Percentiles rank a stretch among this genome's conserved stretches.
These are phyloP conservation scores for Globisporangium sylvaticum DNA, from an alignment of 352 stramenopile species.

Conservation along the genomic window DNA sequence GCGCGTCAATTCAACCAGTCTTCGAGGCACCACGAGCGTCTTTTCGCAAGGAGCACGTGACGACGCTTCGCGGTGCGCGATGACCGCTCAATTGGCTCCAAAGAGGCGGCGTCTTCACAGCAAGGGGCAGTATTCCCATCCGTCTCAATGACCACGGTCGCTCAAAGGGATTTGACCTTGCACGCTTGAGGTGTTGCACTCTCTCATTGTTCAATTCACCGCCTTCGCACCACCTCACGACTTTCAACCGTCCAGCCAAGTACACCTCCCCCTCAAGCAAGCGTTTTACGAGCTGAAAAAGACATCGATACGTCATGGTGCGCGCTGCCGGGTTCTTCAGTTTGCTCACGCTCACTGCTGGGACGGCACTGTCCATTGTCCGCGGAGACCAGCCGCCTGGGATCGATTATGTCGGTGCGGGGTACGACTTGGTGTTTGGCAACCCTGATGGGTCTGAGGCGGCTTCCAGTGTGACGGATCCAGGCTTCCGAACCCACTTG, in stretches of 20 bases:
- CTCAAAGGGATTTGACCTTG: background rate
- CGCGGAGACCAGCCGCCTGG: constrained; percentile 18
- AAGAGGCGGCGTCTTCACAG: background rate
- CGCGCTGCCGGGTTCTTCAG: background rate
- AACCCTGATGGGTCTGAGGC: constrained; percentile 24
- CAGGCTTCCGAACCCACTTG: constrained; percentile 21
- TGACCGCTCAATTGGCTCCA: background rate
- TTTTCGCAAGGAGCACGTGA: background rate
- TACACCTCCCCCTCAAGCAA: too few relatives aligned
- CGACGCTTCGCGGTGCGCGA: background rate
- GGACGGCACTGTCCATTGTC: background rate
- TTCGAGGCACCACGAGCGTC: too few relatives aligned
- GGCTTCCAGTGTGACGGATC: constrained; percentile 21
- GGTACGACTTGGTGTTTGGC: constrained; percentile 27
- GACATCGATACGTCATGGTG: background rate
- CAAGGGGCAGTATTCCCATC: background rate
- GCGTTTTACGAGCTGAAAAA: background rate
- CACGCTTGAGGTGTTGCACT: background rate
- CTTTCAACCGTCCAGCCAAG: too few relatives aligned
- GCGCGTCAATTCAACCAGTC: too few relatives aligned
- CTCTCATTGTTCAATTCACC: background rate
- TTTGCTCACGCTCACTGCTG: background rate
- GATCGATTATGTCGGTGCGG: constrained; percentile 26
- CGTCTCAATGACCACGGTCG: background rate
- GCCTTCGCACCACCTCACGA: too few relatives aligned